Conservation (phyloP, 306 rosid genomes). For the Phaseolus lunatus region DNA sequence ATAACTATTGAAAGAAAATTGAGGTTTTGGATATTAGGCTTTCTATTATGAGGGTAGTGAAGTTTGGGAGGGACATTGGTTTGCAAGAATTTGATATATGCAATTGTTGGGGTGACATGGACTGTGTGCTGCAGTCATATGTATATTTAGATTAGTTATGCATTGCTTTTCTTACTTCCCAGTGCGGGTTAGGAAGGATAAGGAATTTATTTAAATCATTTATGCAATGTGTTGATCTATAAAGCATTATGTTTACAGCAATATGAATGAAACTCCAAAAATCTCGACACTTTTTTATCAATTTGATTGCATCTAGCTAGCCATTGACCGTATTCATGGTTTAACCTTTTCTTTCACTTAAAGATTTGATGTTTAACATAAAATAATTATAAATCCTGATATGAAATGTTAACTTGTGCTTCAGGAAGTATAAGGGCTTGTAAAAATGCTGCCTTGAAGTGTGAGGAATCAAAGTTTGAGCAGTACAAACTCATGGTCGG, state of each 20-base stretch:
- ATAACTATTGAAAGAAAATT: neutral
- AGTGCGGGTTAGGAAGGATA: neutral
- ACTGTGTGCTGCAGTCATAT: neutral
- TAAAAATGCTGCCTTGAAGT: constrained; percentile 69
- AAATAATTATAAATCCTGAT: constrained; percentile 19
- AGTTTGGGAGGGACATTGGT: constrained; percentile 7
- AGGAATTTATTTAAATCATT: constrained; percentile 7
- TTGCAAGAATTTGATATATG: constrained; percentile 14
- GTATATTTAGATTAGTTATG: neutral
- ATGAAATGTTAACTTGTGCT: constrained; percentile 20
- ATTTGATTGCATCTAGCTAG: constrained; percentile 27
- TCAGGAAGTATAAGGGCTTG: constrained; percentile 78
- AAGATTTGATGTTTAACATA: neutral
- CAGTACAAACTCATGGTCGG: constrained; percentile 70
- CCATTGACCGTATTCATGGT: neutral
- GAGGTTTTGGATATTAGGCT: constrained; percentile 2
- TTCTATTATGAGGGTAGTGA: neutral
- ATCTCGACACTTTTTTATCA: constrained; percentile 5
- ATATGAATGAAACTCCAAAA: constrained; percentile 7
- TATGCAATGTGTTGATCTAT: constrained; percentile 24
- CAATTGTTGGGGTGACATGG: constrained; percentile 10
- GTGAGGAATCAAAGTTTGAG: constrained; percentile 76
- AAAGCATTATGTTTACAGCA: neutral
- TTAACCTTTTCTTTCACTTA: constrained; percentile 6
- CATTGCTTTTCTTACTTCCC: constrained; percentile 12